Evolutionary conservation across 75 land plant genomes (phyloP).

Genomic region (Picea sitchensis): DNA sequence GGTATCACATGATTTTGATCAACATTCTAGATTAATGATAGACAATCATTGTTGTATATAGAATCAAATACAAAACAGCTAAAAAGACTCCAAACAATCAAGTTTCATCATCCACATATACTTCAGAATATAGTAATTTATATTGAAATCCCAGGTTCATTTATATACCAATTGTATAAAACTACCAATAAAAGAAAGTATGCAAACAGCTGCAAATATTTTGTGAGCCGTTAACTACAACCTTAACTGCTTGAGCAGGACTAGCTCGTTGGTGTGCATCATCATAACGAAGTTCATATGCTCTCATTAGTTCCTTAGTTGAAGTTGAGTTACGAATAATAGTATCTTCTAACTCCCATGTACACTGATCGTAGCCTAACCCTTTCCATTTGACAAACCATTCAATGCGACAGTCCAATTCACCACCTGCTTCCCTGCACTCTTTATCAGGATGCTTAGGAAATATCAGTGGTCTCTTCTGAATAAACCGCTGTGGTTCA

Average conservation of each 20-base stretch:
- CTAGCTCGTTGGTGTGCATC: constrained; percentile 28
- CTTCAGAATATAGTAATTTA: not conserved
- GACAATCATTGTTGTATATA: too few relatives aligned
- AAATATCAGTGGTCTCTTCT: constrained; percentile 33
- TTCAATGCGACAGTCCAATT: constrained; percentile 19
- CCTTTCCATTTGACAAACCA: constrained; percentile 90
- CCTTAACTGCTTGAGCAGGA: constrained; percentile 26
- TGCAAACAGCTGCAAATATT: not conserved
- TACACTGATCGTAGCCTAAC: constrained; percentile 62
- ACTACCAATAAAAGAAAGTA: not conserved
- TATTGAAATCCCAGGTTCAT: not conserved
- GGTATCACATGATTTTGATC: too few relatives aligned
- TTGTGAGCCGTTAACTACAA: constrained; percentile 11
- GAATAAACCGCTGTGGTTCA: constrained; percentile 59
- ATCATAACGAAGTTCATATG: constrained; percentile 40
- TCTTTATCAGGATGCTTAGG: constrained; percentile 13
- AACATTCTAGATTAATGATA: too few relatives aligned
- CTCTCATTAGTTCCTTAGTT: constrained; percentile 31
- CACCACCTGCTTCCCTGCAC: not conserved
- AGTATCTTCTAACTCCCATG: constrained; percentile 71
- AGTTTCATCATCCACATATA: not conserved
- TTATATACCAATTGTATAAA: not conserved
- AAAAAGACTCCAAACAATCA: not conserved
- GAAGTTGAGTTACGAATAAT: constrained; percentile 26
- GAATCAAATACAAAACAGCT: not conserved